These are phyloP conservation scores for Coemansia reversa DNA, from an alignment of 192 early-diverging fungal genomes.

Conservation along the genomic window DNA sequence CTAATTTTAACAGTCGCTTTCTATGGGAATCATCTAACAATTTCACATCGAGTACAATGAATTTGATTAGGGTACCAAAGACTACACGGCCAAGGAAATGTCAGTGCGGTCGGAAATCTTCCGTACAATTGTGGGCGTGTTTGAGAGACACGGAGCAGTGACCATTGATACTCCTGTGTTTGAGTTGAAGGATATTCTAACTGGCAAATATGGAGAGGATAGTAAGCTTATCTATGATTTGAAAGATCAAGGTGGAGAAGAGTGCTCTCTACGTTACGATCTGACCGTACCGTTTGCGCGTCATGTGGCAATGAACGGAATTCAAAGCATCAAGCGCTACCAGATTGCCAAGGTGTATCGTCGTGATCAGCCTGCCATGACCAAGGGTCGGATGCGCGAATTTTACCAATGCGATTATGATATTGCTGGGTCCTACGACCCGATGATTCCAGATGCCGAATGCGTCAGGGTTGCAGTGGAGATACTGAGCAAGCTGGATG, in stretches of 20 bases:
- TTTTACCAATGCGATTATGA: constrained; percentile 99
- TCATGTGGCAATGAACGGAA: constrained; percentile 89
- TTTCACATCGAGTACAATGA: not conserved
- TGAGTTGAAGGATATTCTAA: constrained; percentile 94
- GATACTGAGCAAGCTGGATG: constrained; percentile 73
- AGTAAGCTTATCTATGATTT: constrained; percentile 98
- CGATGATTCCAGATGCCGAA: constrained; percentile 98
- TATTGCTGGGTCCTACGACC: constrained; percentile 89
- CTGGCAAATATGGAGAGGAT: constrained; percentile 98
- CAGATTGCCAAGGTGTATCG: constrained; percentile 99
- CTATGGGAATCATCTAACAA: not conserved
- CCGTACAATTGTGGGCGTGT: constrained; percentile 77
- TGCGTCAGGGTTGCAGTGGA: constrained; percentile 79
- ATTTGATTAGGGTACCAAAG: constrained; percentile 74
- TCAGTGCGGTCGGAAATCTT: constrained; percentile 93
- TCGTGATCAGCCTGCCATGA: constrained; percentile 96
- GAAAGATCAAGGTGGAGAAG: constrained; percentile 94
- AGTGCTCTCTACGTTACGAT: constrained; percentile 94
- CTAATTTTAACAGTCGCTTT: not conserved
- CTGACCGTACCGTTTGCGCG: constrained; percentile 98
- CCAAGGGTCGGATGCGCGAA: constrained; percentile 98
- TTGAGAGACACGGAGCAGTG: constrained; percentile 96
- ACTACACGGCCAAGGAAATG: constrained; percentile 96
- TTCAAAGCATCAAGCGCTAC: constrained; percentile 90
- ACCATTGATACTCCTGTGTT: constrained; percentile 99